Conservation (phyloP, 371 early-diverging fungal genomes). For the Mortierella sp. region DNA sequence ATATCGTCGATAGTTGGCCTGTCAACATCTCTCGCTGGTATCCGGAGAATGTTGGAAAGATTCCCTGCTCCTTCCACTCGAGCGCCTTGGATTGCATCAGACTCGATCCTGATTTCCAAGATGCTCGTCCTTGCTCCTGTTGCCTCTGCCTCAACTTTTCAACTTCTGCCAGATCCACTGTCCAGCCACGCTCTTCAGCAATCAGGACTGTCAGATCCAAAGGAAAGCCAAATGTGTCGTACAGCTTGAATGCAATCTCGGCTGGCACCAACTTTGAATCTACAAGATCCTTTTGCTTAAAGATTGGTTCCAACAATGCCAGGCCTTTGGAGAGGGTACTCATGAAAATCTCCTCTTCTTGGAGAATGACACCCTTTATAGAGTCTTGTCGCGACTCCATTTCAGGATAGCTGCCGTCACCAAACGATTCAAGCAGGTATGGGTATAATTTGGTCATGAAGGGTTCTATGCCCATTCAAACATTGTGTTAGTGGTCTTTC, state of each 20-base stretch:
- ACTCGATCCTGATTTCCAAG: conserved; percentile 62
- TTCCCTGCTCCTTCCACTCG: conserved; percentile 46
- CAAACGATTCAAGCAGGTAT: conserved; percentile 64
- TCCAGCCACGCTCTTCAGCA: conserved; percentile 78
- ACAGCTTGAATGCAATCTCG: conserved; percentile 72
- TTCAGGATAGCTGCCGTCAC: conserved; percentile 66
- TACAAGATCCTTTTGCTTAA: conserved; percentile 57
- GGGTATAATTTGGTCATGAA: conserved; percentile 74
- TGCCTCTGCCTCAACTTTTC: conserved; percentile 64
- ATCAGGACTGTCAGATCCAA: conserved; percentile 78
- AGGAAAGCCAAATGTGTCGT: conserved; percentile 85
- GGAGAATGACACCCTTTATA: conserved; percentile 65
- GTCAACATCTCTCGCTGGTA: conserved; percentile 59
- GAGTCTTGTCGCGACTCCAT: conserved; percentile 63
- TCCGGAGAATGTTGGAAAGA: conserved; percentile 67
- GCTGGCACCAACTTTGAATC: conserved; percentile 58
- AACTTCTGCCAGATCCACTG: conserved; percentile 69
- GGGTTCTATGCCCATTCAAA: conserved; percentile 54
- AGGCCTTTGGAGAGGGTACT: conserved; percentile 74
- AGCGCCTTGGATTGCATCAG: conserved; percentile 17
- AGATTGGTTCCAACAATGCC: conserved; percentile 65
- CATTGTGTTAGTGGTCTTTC: not conserved
- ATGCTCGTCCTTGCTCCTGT: conserved; percentile 62
- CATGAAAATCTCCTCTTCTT: conserved; percentile 76
- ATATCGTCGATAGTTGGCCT: conserved; percentile 60